Base-by-base conservation (phyloP, 2,329 filamentous ascomycete species). In the Botrytis porri region DNA sequence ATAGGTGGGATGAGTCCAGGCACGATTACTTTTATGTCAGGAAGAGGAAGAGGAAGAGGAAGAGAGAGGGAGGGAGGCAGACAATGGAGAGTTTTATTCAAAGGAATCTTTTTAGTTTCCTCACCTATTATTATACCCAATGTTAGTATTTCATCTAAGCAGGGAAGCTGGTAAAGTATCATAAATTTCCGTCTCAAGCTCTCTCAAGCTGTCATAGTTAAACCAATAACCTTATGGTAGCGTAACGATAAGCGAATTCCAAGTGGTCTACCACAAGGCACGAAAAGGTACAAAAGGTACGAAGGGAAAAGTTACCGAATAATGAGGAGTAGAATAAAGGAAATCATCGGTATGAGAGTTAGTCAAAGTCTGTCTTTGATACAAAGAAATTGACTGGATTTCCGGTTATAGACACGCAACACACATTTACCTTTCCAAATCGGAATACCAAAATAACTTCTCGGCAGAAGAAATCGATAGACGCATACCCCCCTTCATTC, bases 221-320 rank as follows among this genome's bases (percentile, higher is more conserved):
- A 41, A n/a, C 8, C 60, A n/a, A 63, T 29, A 63, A 43, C 37
- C 39, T 63, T 43, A 41, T 39, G 20, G 37, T 37, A 69, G 65
- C 45, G 65, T 60, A 35, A 60, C 66, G 25, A 69, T 69, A 60
- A 69, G 66, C 66, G 66, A 60, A 69, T 32, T n/a, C 25, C 35
- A 43, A 69, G 48, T 32, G 35, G 48, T 20, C 45, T 60, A 57
- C n/a, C 16, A 62, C 39, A 62, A 39, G 3, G 37, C 41, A n/a
- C 35, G 59, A 32, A 69, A 20, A 69, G 32, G 37, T 51, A 54
- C 43, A 35, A 37, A 54, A 45, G 62, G 41, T 51, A 51, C 32
- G 63, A 18, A 57, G 51, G n/a, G 14, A 29, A 57, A 22, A 39
- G 32, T 29, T 37, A 37, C 18, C 29, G 43, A 65, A 51, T 51